Percentiles rank a stretch among this genome's conserved stretches.
These are phyloP conservation scores for Phytophthora quininea DNA, from an alignment of 352 stramenopile genomes.

Conservation along the genomic window DNA sequence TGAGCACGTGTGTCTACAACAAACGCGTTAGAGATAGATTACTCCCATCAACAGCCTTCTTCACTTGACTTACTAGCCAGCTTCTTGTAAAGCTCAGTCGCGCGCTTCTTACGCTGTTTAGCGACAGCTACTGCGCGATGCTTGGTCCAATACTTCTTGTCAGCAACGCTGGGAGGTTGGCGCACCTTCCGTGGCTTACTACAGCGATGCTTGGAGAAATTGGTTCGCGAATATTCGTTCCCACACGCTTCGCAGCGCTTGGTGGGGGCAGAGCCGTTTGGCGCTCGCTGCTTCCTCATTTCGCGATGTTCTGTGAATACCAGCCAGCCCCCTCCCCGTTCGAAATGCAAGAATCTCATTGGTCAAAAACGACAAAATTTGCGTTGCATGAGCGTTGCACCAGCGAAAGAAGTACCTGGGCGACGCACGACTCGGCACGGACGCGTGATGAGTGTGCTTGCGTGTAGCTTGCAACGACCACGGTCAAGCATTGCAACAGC, in stretches of 20 bases:
- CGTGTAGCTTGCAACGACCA: too few relatives aligned
- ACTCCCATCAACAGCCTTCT: background rate
- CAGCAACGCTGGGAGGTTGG: background rate
- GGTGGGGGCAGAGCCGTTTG: background rate
- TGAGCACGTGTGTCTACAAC: background rate
- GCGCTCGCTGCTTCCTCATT: background rate
- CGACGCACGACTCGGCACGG: too few relatives aligned
- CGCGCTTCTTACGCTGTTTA: background rate
- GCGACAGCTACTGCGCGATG: background rate
- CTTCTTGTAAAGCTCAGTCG: background rate
- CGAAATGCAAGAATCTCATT: background rate
- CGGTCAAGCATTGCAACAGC: too few relatives aligned
- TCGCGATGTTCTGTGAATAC: background rate
- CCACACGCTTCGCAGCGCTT: background rate
- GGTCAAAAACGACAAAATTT: background rate
- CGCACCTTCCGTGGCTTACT: background rate
- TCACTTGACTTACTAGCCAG: background rate
- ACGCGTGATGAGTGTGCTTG: too few relatives aligned
- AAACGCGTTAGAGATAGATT: background rate
- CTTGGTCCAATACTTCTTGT: background rate
- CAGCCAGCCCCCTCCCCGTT: background rate
- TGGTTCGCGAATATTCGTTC: background rate
- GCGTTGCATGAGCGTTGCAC: background rate
- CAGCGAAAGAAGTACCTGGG: background rate
- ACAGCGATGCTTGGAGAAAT: background rate